Base-by-base conservation (phyloP, 257 asterid genomes). In the Solanum acaule region DNA sequence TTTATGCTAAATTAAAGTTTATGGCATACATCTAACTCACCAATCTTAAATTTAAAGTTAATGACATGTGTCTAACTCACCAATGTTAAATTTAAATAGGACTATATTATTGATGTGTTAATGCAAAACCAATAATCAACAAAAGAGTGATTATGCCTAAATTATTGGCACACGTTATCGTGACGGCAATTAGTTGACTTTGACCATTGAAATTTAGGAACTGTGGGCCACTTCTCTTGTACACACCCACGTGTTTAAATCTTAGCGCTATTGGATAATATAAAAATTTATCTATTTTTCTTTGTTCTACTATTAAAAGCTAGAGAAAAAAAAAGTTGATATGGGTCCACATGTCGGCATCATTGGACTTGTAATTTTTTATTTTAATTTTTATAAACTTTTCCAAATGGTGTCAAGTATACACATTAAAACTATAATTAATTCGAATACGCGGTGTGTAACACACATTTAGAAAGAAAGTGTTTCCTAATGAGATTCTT, bases 141-240 rank as follows among this genome's bases (percentile, higher is more conserved):
- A 40, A 78, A 13, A 56, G 63, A 27, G 86, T 81, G 86, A 49
- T 82, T n/a, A 46, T 82, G 29, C 44, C 86, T 29, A 49, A 82
- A 82, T 82, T 82, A 82, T 82, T 82, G 86, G 86, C 70, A 82
- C 86, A 18, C 29, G 20, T 82, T 49, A 82, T 82, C 70, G 86
- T 82, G 86, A 82, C 86, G 86, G 70, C 86, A 49, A 49, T 82
- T 82, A 29, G 86, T 82, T 82, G 86, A 82, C 86, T 82, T 82
- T 82, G 68, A 49, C 70, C 20, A 29, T 49, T 49, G 70, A 49
- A 29, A 29, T 16, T 16, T 29, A 16, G 70, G 86, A 18, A 29
- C 20, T 49, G 4, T 27, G 70, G 86, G 6, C 42, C 70, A 81
- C 0, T 49, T 82, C 2, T 49, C 11, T 82, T 52, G 22, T 20